Conservation (phyloP, 306 rosid genomes). For the Delonix regia region DNA sequence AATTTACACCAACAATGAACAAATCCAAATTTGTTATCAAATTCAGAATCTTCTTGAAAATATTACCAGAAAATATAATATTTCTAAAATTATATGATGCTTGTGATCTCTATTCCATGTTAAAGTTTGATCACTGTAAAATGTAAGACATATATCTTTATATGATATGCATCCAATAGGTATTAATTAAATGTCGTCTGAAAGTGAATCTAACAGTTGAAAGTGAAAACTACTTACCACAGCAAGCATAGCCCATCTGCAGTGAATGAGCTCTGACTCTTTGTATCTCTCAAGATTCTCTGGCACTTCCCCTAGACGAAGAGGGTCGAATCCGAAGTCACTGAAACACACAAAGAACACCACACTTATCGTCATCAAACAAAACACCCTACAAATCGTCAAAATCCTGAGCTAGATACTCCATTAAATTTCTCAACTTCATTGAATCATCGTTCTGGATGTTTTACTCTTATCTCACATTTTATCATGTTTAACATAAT, state of each 20-base stretch:
- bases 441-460: background rate
- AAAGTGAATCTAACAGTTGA: background rate
- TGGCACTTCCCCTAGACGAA: conserved; percentile 89
- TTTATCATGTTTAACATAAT: too few relatives aligned
- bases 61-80: too few relatives aligned
- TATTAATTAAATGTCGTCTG: background rate
- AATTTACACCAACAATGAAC: too few relatives aligned
- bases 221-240: conserved; percentile 76
- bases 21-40: too few relatives aligned
- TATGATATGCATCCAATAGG: too few relatives aligned
- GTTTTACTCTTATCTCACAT: too few relatives aligned
- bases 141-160: too few relatives aligned
- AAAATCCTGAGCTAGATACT: background rate
- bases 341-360: conserved; percentile 42
- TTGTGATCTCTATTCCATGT: too few relatives aligned
- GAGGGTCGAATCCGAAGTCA: conserved; percentile 90
- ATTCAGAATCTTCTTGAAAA: too few relatives aligned
- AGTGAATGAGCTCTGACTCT: conserved; percentile 96
- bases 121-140: too few relatives aligned
- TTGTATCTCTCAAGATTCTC: conserved; percentile 97
- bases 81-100: too few relatives aligned
- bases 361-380: background rate
- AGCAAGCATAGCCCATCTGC: conserved; percentile 99
- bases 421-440: background rate
- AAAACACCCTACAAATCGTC: too few relatives aligned